Evolutionary conservation across 305 asterid species (phyloP), one percentile per base, ranked within the genome.

Genomic region (Caryopteris hybrid): DNA sequence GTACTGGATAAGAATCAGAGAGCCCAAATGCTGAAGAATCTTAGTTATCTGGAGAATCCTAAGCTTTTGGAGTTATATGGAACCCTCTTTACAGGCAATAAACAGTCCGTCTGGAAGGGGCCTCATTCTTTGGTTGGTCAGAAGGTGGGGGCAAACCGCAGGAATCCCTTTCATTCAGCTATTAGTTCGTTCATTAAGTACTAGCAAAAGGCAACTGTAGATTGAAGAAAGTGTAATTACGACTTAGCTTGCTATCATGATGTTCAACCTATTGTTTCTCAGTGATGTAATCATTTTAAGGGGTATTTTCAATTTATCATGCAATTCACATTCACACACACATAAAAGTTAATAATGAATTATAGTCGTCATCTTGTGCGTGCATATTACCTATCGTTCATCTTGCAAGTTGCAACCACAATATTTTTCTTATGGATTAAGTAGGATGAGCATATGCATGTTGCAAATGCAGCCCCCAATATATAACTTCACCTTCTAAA

Each of bases 1-100:
- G 6, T 36, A 48, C 76, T 76, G 56, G 87, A 88, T 64, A 85
- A 80, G 80, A 69, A 70, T 8, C 88, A 85, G 84, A 86, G 91
- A 68, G 97, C 95, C 56, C 86, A 90, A 83, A 90, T 93, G 92
- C 69, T 83, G 58, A 94, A 87, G 85, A 93, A 90, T 70, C 95
- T 93, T 53, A 82, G 85, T 2, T 85, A 88, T 60, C 76, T 88
- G 53, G 96, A 90, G 65, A 90, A 93, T 74, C 91, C 98, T 12
- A 71, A 52, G 86, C 88, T 81, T 68, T 74, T 84, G 74, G 85
- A 80, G 62, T 59, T 93, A 55, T 83, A 80, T 3, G 89, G 91
- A 8, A 79, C 85, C n/a, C 84, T 93, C 2, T 93, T 93, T 76
- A 59, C 83, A 2, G 89, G 85, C 68, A 75, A 77, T 50, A 48